A percentile compares a stretch with the other conserved stretches of the same genome.
Evolutionary conservation across 2,329 filamentous ascomycete species (phyloP).

Genomic region (Didymellaceae sp.): DNA sequence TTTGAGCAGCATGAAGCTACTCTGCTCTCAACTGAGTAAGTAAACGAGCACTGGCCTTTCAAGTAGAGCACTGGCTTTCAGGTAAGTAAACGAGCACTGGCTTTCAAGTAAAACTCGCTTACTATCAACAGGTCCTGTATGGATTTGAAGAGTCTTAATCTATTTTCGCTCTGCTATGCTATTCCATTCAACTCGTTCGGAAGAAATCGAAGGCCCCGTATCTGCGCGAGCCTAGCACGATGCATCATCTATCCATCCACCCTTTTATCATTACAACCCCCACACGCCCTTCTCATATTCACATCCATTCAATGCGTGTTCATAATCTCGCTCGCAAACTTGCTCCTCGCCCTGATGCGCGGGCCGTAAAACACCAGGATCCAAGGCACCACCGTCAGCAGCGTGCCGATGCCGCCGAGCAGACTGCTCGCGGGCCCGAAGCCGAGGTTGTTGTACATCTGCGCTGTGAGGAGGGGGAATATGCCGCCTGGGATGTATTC

Average conservation of each 20-base stretch:
- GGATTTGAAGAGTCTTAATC: too few relatives aligned
- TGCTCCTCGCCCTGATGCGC: conserved; percentile 75
- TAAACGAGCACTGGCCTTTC: too few relatives aligned
- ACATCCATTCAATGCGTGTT: too few relatives aligned
- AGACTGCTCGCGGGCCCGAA: conserved; percentile 74
- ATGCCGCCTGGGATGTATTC: conserved; percentile 60
- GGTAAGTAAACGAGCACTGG: too few relatives aligned
- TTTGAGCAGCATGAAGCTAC: background rate
- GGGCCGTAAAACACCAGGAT: conserved; percentile 80
- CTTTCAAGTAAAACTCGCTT: too few relatives aligned
- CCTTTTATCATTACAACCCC: background rate
- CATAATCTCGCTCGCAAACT: conserved; percentile 66
- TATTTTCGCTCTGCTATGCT: too few relatives aligned
- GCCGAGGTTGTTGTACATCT: conserved; percentile 76
- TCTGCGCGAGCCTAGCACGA: too few relatives aligned
- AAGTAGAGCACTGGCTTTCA: too few relatives aligned
- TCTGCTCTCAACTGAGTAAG: too few relatives aligned
- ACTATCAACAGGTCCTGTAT: too few relatives aligned
- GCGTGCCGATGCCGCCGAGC: conserved; percentile 71
- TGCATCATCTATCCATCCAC: background rate
- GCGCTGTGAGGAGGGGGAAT: conserved; percentile 77
- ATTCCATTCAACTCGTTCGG: too few relatives aligned
- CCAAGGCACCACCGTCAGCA: conserved; percentile 85
- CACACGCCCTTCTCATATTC: background rate
- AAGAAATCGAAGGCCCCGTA: too few relatives aligned